Percentiles rank a stretch among this genome's conserved stretches.
Conservation (phyloP, 306 rosid genomes). For the Fragaria nilgerrensis region DNA sequence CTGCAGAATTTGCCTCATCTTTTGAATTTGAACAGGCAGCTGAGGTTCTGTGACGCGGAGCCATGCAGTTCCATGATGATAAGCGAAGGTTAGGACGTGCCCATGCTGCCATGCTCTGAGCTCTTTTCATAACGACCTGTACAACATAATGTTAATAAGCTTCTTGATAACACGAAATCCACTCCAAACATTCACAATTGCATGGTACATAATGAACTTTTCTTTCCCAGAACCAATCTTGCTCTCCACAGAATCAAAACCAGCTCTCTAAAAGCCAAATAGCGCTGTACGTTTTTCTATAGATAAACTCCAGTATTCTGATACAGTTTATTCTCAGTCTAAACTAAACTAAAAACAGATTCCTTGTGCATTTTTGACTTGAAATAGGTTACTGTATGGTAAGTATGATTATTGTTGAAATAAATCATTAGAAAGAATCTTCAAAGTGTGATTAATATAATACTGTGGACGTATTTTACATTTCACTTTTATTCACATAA, state of each 20-base stretch:
- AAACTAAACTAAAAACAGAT: background rate
- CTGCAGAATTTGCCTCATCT: conserved; percentile 38
- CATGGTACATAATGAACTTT: background rate
- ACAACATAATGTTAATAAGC: background rate
- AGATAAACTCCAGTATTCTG: background rate
- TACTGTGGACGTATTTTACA: background rate
- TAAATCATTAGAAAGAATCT: background rate
- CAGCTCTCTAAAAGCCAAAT: background rate
- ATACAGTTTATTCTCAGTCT: background rate
- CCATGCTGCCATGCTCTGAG: conserved; percentile 99
- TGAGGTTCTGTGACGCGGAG: conserved; percentile 67
- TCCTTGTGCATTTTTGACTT: background rate
- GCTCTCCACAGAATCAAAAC: background rate
- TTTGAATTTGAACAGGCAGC: conserved; percentile 37
- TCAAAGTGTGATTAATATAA: background rate
- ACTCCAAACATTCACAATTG: background rate
- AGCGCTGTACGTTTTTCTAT: background rate
- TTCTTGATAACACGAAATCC: background rate
- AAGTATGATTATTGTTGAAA: background rate
- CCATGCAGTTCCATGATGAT: conserved; percentile 92
- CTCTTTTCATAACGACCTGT: conserved; percentile 93
- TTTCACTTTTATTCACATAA: background rate
- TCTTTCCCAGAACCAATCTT: background rate
- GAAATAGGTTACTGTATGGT: background rate
- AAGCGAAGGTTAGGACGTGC: conserved; percentile 63